phyloP scores from a whole-genome alignment of 441 rosid genomes.

The Adansonia gregorii region DNA sequence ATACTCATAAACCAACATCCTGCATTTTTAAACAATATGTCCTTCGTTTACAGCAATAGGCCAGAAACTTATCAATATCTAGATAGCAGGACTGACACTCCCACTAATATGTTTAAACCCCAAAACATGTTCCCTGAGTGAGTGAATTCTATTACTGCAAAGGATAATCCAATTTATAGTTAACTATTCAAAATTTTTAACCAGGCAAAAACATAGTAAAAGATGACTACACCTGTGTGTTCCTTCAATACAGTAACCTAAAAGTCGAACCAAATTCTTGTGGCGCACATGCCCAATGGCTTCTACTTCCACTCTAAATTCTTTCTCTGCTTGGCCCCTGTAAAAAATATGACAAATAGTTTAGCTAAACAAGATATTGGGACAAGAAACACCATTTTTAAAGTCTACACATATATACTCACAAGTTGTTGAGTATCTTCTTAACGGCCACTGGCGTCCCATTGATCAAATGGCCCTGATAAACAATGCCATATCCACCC shows the following conservation, averaged over 20 bases:
- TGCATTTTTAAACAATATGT: slow-evolving; percentile 25
- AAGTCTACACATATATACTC: slow-evolving; percentile 37
- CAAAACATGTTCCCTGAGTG: not conserved
- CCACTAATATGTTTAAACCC: not conserved
- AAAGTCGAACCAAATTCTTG: slow-evolving; percentile 94
- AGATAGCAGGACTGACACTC: not conserved
- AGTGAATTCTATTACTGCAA: not conserved
- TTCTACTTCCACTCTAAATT: slow-evolving; percentile 90
- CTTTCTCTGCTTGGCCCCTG: slow-evolving; percentile 99
- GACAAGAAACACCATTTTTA: slow-evolving; percentile 1
- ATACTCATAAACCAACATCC: slow-evolving; percentile 94
- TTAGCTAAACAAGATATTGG: not conserved
- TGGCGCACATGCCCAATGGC: slow-evolving; percentile 98
- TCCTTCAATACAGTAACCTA: slow-evolving; percentile 96
- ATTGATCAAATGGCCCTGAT: slow-evolving; percentile 71
- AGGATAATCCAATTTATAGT: not conserved
- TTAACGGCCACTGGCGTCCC: slow-evolving; percentile 88
- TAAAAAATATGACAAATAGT: slow-evolving; percentile 18
- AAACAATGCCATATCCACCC: slow-evolving; percentile 96
- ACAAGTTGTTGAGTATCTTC: slow-evolving; percentile 87
- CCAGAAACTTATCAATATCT: not conserved
- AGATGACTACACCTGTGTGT: slow-evolving; percentile 62
- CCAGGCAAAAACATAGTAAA: slow-evolving; percentile 5
- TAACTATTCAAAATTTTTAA: not conserved
- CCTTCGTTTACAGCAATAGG: not conserved